A percentile compares a stretch with the other conserved stretches of the same genome.
phyloP scores from a whole-genome alignment of 495 filamentous ascomycete genomes.

The Lepraria neglecta region DNA sequence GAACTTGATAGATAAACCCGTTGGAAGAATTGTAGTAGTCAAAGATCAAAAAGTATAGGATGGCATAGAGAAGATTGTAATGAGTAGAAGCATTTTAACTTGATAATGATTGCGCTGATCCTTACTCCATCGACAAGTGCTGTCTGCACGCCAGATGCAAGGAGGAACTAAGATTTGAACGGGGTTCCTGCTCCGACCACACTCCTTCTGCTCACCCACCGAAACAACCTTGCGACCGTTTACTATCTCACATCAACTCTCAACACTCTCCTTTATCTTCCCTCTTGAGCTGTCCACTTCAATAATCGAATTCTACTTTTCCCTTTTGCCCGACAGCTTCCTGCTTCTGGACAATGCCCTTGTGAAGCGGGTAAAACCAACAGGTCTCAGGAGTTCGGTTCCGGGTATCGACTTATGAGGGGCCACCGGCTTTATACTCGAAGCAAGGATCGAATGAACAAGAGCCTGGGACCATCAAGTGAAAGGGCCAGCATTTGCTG shows the following conservation, averaged over 20 bases:
- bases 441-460: constrained; percentile 10
- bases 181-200: constrained; percentile 11
- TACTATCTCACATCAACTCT: background rate
- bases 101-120: constrained; percentile 7
- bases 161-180: constrained; percentile 10
- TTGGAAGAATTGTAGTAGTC: background rate
- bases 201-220: constrained; percentile 4
- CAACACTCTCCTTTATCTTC: constrained; percentile 7
- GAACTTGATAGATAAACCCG: background rate
- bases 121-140: constrained; percentile 6
- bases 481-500: constrained; percentile 9
- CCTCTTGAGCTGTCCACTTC: background rate
- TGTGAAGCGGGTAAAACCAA: constrained; percentile 7
- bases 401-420: constrained; percentile 1
- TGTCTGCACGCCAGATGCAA: constrained; percentile 12
- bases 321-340: background rate
- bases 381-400: background rate
- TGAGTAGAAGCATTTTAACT: constrained; percentile 8
- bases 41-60: background rate
- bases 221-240: constrained; percentile 9
- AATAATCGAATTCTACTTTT: background rate
- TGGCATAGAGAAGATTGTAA: background rate
- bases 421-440: background rate
- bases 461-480: constrained; percentile 5
- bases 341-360: background rate